Evolutionary conservation across 257 asterid species (phyloP).

Genomic region (Oldenlandia corymbosa): DNA sequence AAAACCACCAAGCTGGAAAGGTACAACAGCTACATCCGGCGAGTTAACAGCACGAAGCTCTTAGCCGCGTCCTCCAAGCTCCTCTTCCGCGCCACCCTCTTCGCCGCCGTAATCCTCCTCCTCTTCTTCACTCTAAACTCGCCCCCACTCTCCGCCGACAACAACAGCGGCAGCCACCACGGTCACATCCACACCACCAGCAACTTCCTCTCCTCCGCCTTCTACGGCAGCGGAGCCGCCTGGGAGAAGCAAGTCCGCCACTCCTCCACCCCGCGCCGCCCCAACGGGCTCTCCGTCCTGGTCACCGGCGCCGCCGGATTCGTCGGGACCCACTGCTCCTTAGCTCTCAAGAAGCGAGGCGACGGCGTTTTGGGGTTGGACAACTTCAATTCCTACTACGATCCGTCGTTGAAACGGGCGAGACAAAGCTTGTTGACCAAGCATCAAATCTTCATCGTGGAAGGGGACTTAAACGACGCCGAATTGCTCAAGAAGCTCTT

Average conservation of each 20-base stretch:
- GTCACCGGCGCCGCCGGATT: slow-evolving; percentile 95
- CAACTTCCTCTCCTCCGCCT: slow-evolving; percentile 60
- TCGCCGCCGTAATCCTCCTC: slow-evolving; percentile 65
- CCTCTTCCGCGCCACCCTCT: slow-evolving; percentile 79
- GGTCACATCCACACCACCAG: slow-evolving; percentile 44
- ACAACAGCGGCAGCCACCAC: slow-evolving; percentile 16
- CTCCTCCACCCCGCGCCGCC: slow-evolving; percentile 80
- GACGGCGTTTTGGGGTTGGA: slow-evolving; percentile 89
- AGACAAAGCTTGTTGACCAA: slow-evolving; percentile 42
- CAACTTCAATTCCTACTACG: slow-evolving; percentile 85
- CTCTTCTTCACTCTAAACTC: slow-evolving; percentile 71
- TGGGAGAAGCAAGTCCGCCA: slow-evolving; percentile 85
- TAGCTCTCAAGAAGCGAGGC: slow-evolving; percentile 75
- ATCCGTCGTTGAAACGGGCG: slow-evolving; percentile 62
- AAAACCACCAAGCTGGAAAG: slow-evolving; percentile 65
- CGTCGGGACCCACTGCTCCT: slow-evolving; percentile 81
- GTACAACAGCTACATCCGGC: slow-evolving; percentile 72
- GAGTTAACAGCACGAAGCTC: slow-evolving; percentile 65
- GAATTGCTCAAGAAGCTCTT: slow-evolving; percentile 52
- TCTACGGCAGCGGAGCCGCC: slow-evolving; percentile 59
- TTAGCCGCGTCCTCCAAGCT: slow-evolving; percentile 82
- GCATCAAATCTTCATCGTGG: slow-evolving; percentile 56
- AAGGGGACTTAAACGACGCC: slow-evolving; percentile 68
- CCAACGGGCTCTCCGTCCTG: slow-evolving; percentile 69
- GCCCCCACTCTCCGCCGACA: slow-evolving; percentile 43